Conservation (phyloP, 352 stramenopile genomes). For the Globisporangium camurandrum region DNA sequence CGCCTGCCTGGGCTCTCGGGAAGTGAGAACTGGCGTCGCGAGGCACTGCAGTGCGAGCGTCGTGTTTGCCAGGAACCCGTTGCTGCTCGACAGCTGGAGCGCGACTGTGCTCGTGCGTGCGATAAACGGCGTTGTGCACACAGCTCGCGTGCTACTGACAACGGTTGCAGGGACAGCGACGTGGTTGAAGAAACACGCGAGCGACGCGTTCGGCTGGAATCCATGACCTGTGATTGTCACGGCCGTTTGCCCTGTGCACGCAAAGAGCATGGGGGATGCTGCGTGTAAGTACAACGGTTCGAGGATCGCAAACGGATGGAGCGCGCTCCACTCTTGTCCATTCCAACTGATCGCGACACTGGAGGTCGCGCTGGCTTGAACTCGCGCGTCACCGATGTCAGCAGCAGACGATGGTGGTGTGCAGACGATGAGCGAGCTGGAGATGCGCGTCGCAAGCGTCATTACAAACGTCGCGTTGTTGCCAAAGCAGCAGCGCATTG, state of each 20-base stretch:
- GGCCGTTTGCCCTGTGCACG: slow-evolving; percentile 10
- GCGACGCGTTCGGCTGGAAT: slow-evolving; percentile 19
- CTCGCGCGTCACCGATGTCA: too few species aligned
- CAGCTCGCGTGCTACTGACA: slow-evolving; percentile 22
- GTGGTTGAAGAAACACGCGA: slow-evolving; percentile 32
- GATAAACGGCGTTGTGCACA: slow-evolving; percentile 22
- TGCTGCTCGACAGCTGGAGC: slow-evolving; percentile 25
- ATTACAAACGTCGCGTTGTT: background rate
- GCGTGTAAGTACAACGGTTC: slow-evolving; percentile 17
- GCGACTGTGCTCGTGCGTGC: slow-evolving; percentile 7
- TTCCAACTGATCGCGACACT: slow-evolving; percentile 35
- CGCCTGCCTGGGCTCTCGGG: slow-evolving; percentile 13
- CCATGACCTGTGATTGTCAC: slow-evolving; percentile 25
- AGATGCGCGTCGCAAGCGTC: slow-evolving; percentile 15
- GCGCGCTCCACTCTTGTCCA: slow-evolving; percentile 33
- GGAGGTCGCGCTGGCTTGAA: background rate
- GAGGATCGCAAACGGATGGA: slow-evolving; percentile 9
- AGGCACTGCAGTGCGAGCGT: slow-evolving; percentile 12
- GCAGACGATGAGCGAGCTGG: slow-evolving; percentile 22
- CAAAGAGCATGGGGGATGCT: slow-evolving; percentile 17
- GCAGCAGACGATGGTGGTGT: slow-evolving; percentile 6
- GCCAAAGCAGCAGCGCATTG: slow-evolving; percentile 20
- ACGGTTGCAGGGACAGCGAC: slow-evolving; percentile 19
- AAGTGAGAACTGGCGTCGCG: slow-evolving; percentile 13
- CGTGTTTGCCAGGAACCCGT: slow-evolving; percentile 18